Evolutionary conservation across 164 flowering plant species (phyloP).

Genomic region (Stephania cephalantha): DNA sequence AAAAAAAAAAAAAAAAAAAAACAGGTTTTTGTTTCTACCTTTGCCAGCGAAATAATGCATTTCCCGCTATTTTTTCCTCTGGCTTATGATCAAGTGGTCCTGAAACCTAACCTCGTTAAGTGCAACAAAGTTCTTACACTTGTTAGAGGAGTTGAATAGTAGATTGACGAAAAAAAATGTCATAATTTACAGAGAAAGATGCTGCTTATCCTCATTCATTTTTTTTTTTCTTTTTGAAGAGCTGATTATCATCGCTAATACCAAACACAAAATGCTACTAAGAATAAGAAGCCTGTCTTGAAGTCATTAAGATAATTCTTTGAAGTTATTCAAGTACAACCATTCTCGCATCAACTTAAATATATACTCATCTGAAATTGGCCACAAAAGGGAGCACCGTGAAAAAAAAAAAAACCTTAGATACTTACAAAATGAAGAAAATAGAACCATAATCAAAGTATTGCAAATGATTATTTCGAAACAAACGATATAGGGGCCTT

Average conservation of each 20-base stretch:
- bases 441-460: no score
- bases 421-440: no score
- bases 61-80: constrained; percentile 51
- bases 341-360: background rate
- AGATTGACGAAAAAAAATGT: background rate
- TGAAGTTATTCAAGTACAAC: background rate
- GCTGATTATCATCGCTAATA: no score
- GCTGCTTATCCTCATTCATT: background rate
- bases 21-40: constrained; percentile 32
- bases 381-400: background rate
- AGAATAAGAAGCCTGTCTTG: no score
- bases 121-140: constrained; percentile 12
- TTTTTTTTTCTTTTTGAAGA: no score
- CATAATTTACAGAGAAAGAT: background rate
- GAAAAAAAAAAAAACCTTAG: no score
- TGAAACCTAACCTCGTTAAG: constrained; percentile 57
- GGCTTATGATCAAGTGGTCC: constrained; percentile 68
- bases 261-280: no score
- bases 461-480: background rate
- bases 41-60: constrained; percentile 93
- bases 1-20: background rate
- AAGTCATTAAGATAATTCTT: no score
- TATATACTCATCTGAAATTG: background rate
- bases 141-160: background rate
- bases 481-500: background rate